Evolutionary conservation across 2,329 filamentous ascomycete genomes (phyloP).

Genomic region (Apiospora kogelbergensis): DNA sequence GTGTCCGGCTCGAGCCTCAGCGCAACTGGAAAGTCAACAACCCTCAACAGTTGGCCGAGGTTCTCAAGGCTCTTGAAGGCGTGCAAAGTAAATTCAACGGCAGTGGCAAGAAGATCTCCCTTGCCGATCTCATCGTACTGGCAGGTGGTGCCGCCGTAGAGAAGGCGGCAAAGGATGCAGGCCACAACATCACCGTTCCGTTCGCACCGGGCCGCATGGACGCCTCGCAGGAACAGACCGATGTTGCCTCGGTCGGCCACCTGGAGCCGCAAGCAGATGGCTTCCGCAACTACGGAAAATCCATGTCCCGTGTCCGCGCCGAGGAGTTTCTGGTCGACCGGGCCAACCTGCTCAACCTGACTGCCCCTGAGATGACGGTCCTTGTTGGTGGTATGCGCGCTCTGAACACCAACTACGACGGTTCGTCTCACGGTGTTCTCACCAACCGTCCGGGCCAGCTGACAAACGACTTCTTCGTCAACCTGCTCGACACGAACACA

Average conservation of each 20-base stretch:
- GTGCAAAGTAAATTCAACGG: slow-evolving; percentile 68
- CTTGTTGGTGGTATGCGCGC: slow-evolving; percentile 71
- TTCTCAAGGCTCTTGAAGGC: slow-evolving; percentile 60
- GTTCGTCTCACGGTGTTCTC: slow-evolving; percentile 65
- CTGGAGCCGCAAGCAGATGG: slow-evolving; percentile 70
- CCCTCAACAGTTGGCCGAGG: slow-evolving; percentile 62
- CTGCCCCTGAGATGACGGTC: slow-evolving; percentile 69
- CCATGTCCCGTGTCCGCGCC: slow-evolving; percentile 57
- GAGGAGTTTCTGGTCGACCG: slow-evolving; percentile 73
- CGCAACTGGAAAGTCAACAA: slow-evolving; percentile 75
- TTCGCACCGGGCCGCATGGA: slow-evolving; percentile 74
- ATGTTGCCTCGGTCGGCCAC: slow-evolving; percentile 60
- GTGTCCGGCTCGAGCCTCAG: slow-evolving; percentile 72
- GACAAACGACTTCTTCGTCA: slow-evolving; percentile 81
- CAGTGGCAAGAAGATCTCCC: slow-evolving; percentile 68
- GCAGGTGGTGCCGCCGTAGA: slow-evolving; percentile 72
- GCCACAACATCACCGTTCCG: slow-evolving; percentile 57
- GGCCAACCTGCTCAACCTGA: slow-evolving; percentile 68
- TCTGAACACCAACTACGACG: slow-evolving; percentile 70
- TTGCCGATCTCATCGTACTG: slow-evolving; percentile 76
- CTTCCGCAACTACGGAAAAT: slow-evolving; percentile 76
- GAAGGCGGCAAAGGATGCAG: slow-evolving; percentile 58
- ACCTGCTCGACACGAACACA: slow-evolving; percentile 67
- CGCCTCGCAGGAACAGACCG: slow-evolving; percentile 71
- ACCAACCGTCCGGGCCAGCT: slow-evolving; percentile 67